A percentile compares a stretch with the other conserved stretches of the same genome.
Conservation (phyloP, 2,329 filamentous ascomycete genomes). For the Shiraia sp. region DNA sequence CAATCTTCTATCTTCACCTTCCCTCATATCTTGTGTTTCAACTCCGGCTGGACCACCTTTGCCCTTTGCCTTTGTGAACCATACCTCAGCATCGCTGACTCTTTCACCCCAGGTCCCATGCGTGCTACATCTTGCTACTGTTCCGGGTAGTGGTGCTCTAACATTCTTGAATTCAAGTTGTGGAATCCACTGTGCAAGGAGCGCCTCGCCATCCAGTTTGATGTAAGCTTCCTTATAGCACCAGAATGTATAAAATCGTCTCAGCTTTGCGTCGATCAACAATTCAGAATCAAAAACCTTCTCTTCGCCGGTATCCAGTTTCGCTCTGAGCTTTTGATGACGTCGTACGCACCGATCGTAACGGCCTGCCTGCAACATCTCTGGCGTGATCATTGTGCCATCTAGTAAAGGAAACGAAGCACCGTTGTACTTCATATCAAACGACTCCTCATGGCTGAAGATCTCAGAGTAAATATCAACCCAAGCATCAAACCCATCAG, state of each 20-base stretch:
- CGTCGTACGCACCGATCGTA: slow-evolving; percentile 48
- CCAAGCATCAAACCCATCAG: slow-evolving; percentile 67
- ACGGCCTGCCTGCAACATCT: slow-evolving; percentile 45
- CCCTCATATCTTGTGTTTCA: neutral
- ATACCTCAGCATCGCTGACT: slow-evolving; percentile 55
- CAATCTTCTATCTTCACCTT: slow-evolving; percentile 33
- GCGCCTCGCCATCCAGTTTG: slow-evolving; percentile 79
- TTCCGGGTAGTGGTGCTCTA: slow-evolving; percentile 50
- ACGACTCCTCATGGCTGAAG: slow-evolving; percentile 65
- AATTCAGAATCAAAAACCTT: slow-evolving; percentile 48
- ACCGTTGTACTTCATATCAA: slow-evolving; percentile 62
- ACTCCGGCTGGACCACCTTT: slow-evolving; percentile 8
- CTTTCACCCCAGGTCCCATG: slow-evolving; percentile 52
- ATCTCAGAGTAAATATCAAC: slow-evolving; percentile 75
- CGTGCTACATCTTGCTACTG: slow-evolving; percentile 48
- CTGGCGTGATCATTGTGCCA: slow-evolving; percentile 45
- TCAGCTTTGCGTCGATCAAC: slow-evolving; percentile 64
- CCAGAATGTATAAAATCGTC: slow-evolving; percentile 77
- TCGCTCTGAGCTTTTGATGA: slow-evolving; percentile 45
- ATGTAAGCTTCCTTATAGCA: slow-evolving; percentile 80
- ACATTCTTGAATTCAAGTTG: slow-evolving; percentile 71
- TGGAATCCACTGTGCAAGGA: slow-evolving; percentile 72
- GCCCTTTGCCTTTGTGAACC: slow-evolving; percentile 48
- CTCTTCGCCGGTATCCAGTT: slow-evolving; percentile 40
- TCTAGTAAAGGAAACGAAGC: slow-evolving; percentile 51